phyloP scores from a whole-genome alignment of 495 filamentous ascomycete species.

The Collariella sp. region DNA sequence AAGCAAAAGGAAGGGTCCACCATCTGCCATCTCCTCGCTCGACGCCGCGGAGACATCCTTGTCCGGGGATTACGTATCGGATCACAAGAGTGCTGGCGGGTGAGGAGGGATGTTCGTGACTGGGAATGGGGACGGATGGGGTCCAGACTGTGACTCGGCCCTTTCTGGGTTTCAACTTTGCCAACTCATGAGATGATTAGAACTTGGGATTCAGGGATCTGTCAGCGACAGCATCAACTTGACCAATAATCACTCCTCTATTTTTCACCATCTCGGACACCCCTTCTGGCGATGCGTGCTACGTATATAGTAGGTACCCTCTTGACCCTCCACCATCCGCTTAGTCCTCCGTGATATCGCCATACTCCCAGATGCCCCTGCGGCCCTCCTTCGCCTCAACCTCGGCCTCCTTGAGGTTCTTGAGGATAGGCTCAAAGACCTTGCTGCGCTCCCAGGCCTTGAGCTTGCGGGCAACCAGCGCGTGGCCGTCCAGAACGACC shows the following conservation, averaged over 20 bases:
- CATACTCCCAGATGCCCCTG: slow-evolving; percentile 95
- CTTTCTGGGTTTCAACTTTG: no score
- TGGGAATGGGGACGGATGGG: neutral
- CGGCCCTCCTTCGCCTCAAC: slow-evolving; percentile 65
- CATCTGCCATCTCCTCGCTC: slow-evolving; percentile 3
- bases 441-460: slow-evolving; percentile 73
- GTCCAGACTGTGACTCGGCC: no score
- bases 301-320: neutral
- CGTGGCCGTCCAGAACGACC: slow-evolving; percentile 71
- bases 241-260: no score
- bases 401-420: slow-evolving; percentile 57
- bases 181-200: no score
- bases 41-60: slow-evolving; percentile 8
- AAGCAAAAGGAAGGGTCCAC: neutral
- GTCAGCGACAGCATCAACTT: no score
- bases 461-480: slow-evolving; percentile 81
- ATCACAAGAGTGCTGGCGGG: no score
- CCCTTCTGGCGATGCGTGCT: neutral
- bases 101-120: neutral
- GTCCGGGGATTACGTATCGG: slow-evolving; percentile 4
- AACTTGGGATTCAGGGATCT: no score
- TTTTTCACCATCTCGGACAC: neutral
- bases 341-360: slow-evolving; percentile 82
- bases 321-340: neutral
- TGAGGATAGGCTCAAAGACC: slow-evolving; percentile 60